Base-by-base conservation (phyloP, 2,329 filamentous ascomycete genomes). In the Monilinia aucupariae region DNA sequence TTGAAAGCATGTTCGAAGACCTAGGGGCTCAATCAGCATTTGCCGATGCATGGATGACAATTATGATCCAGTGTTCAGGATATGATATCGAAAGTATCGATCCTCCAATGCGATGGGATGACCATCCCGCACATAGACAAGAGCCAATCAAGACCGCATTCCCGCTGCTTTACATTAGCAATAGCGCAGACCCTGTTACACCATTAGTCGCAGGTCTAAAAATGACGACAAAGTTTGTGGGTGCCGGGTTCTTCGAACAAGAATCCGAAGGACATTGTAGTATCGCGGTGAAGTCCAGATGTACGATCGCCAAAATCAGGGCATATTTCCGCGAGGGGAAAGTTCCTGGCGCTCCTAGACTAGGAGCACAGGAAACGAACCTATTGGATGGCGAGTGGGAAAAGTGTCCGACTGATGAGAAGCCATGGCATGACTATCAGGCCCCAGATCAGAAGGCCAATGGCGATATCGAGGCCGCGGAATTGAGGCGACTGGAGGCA, bases 101-200 rank as follows among this genome's bases (percentile, higher is more conserved):
- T 25, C 69, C 70, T 10, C 71, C 70, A 4, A 71, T 71, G 70
- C 56, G 65, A 13, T 72, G 71, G 71, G 70, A 71, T 41, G 68
- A 71, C 32, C 66, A 72, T 47, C 70, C 70, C 20, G 61, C 66
- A 2, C 64, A 70, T 30, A 66, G 65, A 12, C 65, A 63, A 6
- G 67, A 69, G n/a, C 68, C 69, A 20, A 72, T 73, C 43, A 72
- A 71, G 13, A 76, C 73, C 13, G 68, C 74, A 8, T 77, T 76
- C 62, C 76, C 76, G 15, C 70, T 78, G 39, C 68, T 78, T 8
- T 76, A 78, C 64, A 50, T 76, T 37, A 75, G 75, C 55, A 78
- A 76, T 37, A 77, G 74, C 4, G 66, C 72, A 43, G 76, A 78
- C 62, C 74, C 75, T 15, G 66, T 78, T n/a, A 74, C 76, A 8